Base-by-base conservation (phyloP, 805 yeast species). In the Metschnikowia kofuensis region DNA sequence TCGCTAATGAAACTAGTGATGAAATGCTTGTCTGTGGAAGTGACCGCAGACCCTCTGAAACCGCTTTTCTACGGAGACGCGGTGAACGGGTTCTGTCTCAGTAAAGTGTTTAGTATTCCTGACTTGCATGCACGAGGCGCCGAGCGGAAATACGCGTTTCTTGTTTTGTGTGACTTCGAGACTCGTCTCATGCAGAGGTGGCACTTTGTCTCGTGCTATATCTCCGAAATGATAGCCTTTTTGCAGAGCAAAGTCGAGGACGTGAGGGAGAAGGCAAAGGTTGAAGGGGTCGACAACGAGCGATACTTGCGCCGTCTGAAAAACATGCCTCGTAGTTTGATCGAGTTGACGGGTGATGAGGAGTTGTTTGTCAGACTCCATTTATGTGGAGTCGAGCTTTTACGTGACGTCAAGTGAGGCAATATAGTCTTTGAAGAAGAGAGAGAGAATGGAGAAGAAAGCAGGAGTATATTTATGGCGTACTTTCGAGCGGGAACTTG, bases 91-190 rank as follows among this genome's bases (percentile, higher is more conserved):
- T 77, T 78, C 53, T 80, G 88, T 29, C 63, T 85, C 7, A 74
- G 79, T 12, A 70, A 79, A 48, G 76, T 83, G 4, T 84, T 86
- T 68, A 84, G 84, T 60, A 63, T 85, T 30, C 70, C 72, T 37
- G 92, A 86, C 62, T 66, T 74, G 11, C 79, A 80, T 42, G 90
- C 92, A 0, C 70, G 92, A 48, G 92, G 92, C 1, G 80, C 85
- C 1, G 90, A 86, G 61, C 68, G 92, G 49, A 76, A 86, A 45
- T 86, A 84, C 56, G 73, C 85, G 0, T 62, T 84, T 15, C 73
- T 84, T 48, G 80, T 84, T 12, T 75, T 83, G 1, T 68, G 79
- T 10, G 86, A 83, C 56, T 67, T 74, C 16, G 87, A 79, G 50
- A 58, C 67, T n/a, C 74, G 67, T 13, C 61, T 85, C 13, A 63